phyloP scores from a whole-genome alignment of 2,329 filamentous ascomycete genomes.

The Keithomyces neogunnii region DNA sequence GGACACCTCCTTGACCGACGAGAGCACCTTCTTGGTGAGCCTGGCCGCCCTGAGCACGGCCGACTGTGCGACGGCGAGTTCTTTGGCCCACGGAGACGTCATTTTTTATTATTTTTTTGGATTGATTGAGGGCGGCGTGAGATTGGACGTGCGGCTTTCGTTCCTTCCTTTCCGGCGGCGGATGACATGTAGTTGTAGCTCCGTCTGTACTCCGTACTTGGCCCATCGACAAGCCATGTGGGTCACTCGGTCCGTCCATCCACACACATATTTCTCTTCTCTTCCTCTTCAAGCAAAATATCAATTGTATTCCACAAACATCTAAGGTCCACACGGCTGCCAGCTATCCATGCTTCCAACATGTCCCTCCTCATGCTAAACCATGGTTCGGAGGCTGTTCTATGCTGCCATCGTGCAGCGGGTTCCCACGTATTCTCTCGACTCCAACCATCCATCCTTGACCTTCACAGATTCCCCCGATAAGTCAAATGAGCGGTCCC shows the following conservation, averaged over 20 bases:
- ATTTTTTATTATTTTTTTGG: background rate
- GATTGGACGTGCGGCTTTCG: too few species aligned
- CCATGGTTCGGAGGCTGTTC: background rate
- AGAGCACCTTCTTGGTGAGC: constrained; percentile 41
- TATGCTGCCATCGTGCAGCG: background rate
- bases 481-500: background rate
- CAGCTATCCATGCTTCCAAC: background rate
- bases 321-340: background rate
- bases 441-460: background rate
- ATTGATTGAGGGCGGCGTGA: too few species aligned
- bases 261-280: too few species aligned
- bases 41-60: constrained; percentile 47
- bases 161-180: too few species aligned
- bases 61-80: constrained; percentile 27
- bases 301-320: background rate
- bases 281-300: background rate
- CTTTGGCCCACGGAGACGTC: constrained; percentile 15
- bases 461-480: too few species aligned
- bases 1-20: constrained; percentile 38
- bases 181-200: too few species aligned
- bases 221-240: too few species aligned
- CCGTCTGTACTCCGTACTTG: too few species aligned
- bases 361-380: background rate
- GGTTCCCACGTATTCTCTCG: constrained; percentile 1
- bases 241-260: too few species aligned